These are phyloP conservation scores for Arctium minus DNA, from an alignment of 129 eudicot species.

Conservation along the genomic window DNA sequence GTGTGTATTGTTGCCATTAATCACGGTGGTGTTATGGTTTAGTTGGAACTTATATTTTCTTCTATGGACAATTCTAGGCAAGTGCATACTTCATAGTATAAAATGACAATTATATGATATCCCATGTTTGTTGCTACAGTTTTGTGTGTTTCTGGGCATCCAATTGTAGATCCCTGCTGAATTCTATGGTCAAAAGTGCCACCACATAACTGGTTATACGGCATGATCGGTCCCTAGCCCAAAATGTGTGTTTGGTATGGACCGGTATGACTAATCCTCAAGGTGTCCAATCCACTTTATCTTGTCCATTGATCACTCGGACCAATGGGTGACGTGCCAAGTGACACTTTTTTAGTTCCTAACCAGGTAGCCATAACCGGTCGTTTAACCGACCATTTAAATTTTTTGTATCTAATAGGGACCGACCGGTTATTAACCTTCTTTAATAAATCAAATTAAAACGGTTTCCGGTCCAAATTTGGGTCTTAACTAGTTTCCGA, in stretches of 20 bases:
- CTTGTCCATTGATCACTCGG: background rate
- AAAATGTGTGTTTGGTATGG: background rate
- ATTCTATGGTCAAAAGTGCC: background rate
- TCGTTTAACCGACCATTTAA: no score
- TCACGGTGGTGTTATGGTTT: slow-evolving; percentile 2
- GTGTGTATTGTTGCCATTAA: background rate
- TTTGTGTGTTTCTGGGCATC: background rate
- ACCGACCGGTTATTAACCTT: background rate
- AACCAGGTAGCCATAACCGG: background rate
- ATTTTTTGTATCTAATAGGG: no score
- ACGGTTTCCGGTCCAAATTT: background rate
- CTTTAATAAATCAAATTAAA: background rate
- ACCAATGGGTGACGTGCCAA: background rate
- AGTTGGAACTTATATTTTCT: slow-evolving; percentile 15
- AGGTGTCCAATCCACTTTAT: background rate
- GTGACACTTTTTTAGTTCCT: background rate
- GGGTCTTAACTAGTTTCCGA: background rate
- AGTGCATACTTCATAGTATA: background rate
- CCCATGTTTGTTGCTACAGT: background rate
- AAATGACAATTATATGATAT: slow-evolving; percentile 2
- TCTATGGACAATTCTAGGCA: background rate
- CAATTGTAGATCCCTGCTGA: background rate
- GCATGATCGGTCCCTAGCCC: background rate
- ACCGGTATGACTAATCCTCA: no score
- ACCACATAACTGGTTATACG: background rate